Conservation (phyloP, 139 green algal genomes). For the Spirogloea muscicola region DNA sequence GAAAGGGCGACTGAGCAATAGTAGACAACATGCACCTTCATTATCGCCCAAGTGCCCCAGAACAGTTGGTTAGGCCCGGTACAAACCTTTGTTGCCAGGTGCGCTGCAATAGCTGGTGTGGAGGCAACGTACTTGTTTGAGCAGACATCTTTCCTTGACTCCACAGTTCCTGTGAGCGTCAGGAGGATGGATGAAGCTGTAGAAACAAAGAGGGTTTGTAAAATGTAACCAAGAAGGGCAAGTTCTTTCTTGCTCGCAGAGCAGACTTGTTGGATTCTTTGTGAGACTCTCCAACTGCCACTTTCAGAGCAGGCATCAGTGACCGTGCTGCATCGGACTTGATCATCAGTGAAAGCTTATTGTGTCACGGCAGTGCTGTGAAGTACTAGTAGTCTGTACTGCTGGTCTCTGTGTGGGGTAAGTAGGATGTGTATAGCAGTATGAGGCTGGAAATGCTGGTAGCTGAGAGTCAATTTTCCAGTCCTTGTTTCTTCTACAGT, state of each 20-base stretch:
- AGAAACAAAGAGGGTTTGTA: too few species aligned
- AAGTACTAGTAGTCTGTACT: neutral
- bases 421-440: neutral
- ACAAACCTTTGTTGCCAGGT: neutral
- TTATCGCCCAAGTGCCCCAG: too few species aligned
- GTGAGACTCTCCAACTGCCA: neutral
- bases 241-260: too few species aligned
- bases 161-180: neutral
- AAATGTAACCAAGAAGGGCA: too few species aligned
- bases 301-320: neutral
- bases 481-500: too few species aligned
- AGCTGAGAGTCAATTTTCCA: too few species aligned
- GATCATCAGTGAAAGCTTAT: neutral
- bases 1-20: slow-evolving; percentile 92
- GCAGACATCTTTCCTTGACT: neutral
- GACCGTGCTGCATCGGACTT: neutral
- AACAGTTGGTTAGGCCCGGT: slow-evolving; percentile 5
- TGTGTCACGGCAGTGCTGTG: neutral
- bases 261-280: too few species aligned
- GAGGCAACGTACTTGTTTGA: neutral
- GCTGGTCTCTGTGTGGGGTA: neutral
- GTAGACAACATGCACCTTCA: too few species aligned
- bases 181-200: neutral
- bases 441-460: too few species aligned
- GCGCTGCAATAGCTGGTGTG: neutral